phyloP scores from a whole-genome alignment of 306 rosid species.

The Sphenostylis stenocarpa region DNA sequence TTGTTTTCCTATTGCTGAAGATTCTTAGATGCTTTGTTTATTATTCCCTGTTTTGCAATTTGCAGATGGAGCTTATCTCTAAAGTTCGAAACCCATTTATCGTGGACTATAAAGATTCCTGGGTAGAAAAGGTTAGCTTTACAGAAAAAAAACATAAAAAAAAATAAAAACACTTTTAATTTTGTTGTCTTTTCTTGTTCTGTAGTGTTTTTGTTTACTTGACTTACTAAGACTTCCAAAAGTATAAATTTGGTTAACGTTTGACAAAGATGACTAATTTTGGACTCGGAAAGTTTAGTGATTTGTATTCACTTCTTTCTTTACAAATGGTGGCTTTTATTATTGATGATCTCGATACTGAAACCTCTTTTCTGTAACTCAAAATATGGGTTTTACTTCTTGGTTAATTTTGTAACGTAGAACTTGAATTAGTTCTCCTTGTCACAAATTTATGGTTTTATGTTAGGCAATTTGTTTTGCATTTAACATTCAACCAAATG shows the following conservation, averaged over 20 bases:
- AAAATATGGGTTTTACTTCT: neutral
- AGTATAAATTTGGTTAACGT: neutral
- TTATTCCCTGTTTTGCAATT: conserved; percentile 37
- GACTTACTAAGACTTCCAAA: neutral
- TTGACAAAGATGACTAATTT: neutral
- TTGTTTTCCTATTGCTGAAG: neutral
- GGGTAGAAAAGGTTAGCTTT: conserved; percentile 87
- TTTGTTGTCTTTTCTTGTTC: neutral
- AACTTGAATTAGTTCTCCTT: neutral
- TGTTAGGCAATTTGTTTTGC: too few species aligned
- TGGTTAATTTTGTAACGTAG: neutral
- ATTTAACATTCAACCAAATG: neutral
- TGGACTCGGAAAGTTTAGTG: neutral
- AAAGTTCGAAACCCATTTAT: conserved; percentile 82
- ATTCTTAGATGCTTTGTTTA: conserved; percentile 11
- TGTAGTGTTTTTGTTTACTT: conserved; percentile 18
- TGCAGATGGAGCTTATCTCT: conserved; percentile 94
- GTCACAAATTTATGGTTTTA: neutral
- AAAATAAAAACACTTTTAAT: neutral
- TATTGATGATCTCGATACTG: neutral
- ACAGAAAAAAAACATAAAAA: too few species aligned
- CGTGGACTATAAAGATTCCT: conserved; percentile 94
- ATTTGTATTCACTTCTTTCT: neutral
- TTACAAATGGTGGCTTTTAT: neutral
- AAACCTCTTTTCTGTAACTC: neutral